Evolutionary conservation across 192 early-diverging fungal species (phyloP).

Genomic region (Paraglomus occultum): DNA sequence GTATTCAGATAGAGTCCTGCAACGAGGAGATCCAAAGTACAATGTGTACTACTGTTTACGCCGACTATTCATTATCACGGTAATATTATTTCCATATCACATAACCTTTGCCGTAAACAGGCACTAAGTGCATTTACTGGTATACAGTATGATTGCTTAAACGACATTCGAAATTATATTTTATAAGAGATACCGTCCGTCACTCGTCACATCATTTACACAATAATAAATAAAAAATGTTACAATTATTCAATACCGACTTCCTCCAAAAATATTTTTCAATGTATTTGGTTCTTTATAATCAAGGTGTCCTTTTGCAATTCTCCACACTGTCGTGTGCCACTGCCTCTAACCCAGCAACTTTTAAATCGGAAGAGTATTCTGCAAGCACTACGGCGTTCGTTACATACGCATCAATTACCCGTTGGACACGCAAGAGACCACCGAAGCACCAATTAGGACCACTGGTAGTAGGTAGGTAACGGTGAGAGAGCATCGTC

Average conservation of each 20-base stretch:
- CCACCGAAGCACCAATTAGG: constrained; percentile 57
- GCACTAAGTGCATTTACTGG: no score
- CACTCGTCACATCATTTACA: no score
- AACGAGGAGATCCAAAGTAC: no score
- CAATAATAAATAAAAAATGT: no score
- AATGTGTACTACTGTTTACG: no score
- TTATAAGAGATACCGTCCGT: no score
- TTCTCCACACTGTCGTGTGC: constrained; percentile 45
- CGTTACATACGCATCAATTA: constrained; percentile 54
- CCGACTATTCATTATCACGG: no score
- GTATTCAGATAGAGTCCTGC: no score
- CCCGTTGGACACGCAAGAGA: constrained; percentile 37
- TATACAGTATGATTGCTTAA: no score
- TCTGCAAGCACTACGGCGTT: constrained; percentile 51
- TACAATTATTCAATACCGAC: not conserved
- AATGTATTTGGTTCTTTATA: constrained; percentile 37
- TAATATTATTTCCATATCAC: no score
- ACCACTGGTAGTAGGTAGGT: constrained; percentile 35
- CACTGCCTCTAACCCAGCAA: constrained; percentile 47
- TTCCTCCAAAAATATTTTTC: constrained; percentile 9
- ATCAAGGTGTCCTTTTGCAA: constrained; percentile 47
- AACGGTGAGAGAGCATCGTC: not conserved
- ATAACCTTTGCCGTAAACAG: no score
- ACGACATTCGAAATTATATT: no score
- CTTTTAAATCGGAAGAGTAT: constrained; percentile 46